Percentiles rank a stretch among this genome's conserved stretches.
phyloP scores from a whole-genome alignment of 768 basidiomycete genomes.

The Xerocomus brunneocitrinus region DNA sequence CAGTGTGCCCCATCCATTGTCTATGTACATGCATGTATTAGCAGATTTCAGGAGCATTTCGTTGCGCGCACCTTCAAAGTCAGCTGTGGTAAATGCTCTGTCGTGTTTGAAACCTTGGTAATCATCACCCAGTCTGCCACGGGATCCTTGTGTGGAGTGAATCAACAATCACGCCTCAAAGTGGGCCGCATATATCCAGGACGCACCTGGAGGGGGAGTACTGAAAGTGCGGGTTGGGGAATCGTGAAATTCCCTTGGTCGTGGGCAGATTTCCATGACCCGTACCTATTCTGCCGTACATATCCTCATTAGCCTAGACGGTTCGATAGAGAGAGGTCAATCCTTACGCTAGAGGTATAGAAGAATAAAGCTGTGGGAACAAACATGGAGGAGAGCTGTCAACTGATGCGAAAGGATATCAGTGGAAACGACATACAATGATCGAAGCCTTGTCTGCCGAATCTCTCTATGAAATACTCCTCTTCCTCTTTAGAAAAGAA shows the following conservation, averaged over 20 bases:
- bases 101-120: constrained; percentile 25
- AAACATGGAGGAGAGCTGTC: background rate
- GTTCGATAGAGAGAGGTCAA: background rate
- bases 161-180: too few species aligned
- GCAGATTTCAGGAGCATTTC: background rate
- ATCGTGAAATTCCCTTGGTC: constrained; percentile 43
- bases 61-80: constrained; percentile 37
- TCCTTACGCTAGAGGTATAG: constrained; percentile 50
- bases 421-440: constrained; percentile 44
- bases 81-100: constrained; percentile 32
- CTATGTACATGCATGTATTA: constrained; percentile 35
- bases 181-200: background rate
- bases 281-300: constrained; percentile 34
- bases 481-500: constrained; percentile 62
- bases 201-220: constrained; percentile 38
- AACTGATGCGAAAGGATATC: background rate
- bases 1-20: constrained; percentile 57
- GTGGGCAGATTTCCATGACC: constrained; percentile 34
- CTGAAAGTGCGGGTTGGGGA: constrained; percentile 36
- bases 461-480: constrained; percentile 66
- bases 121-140: constrained; percentile 41
- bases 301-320: background rate
- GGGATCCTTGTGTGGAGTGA: constrained; percentile 31
- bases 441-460: constrained; percentile 51
- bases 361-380: constrained; percentile 53